Percentiles rank a stretch among this genome's conserved stretches.
phyloP scores from a whole-genome alignment of 306 rosid genomes.

The Pterocarpus macrocarpus region DNA sequence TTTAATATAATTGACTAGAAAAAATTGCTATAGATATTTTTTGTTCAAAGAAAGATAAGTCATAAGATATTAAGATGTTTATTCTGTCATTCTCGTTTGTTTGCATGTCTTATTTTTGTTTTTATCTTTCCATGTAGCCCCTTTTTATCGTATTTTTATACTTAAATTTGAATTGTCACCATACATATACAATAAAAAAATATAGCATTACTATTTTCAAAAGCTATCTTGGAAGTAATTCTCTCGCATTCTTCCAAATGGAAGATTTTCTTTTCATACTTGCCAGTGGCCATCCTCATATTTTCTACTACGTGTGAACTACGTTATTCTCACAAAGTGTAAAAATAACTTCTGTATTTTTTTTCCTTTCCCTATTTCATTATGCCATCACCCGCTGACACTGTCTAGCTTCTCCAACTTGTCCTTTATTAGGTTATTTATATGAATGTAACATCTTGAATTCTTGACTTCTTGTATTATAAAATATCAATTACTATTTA shows the following conservation, averaged over 20 bases:
- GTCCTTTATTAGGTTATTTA: background rate
- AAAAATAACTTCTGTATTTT: background rate
- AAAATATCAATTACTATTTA: too few relatives aligned
- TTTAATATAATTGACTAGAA: slow-evolving; percentile 27
- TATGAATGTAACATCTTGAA: background rate
- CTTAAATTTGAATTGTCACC: background rate
- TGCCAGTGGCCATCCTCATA: background rate
- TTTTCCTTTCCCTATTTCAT: background rate
- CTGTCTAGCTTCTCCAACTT: background rate
- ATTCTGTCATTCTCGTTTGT: slow-evolving; percentile 11
- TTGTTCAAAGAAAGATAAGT: background rate
- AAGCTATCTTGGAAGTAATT: background rate
- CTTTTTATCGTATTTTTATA: background rate
- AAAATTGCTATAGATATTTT: background rate
- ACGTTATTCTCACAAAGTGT: background rate
- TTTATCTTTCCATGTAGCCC: background rate
- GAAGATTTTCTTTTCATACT: background rate
- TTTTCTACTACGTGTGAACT: background rate
- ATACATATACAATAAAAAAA: background rate
- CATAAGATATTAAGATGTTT: background rate
- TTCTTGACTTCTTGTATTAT: background rate
- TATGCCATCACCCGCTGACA: background rate
- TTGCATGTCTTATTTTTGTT: background rate
- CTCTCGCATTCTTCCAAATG: background rate
- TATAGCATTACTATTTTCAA: background rate